Evolutionary conservation across 106 monocot genomes (phyloP).

Genomic region (Dioscorea alata): DNA sequence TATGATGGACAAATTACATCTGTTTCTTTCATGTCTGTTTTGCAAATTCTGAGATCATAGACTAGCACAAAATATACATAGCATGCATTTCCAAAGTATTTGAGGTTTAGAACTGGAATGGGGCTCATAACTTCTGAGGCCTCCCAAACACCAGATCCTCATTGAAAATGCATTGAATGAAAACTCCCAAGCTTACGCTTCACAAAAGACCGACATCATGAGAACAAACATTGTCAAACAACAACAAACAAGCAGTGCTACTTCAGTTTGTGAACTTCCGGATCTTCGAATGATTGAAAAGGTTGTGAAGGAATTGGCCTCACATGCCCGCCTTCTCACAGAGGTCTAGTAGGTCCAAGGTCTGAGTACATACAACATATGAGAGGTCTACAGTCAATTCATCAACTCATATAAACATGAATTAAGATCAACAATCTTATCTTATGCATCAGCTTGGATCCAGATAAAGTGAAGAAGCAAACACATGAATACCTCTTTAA

Average conservation of each 20-base stretch:
- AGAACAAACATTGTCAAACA: background rate
- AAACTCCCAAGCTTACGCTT: slow-evolving; percentile 35
- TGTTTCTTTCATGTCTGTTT: too few species aligned
- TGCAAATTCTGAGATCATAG: too few species aligned
- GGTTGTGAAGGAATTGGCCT: background rate
- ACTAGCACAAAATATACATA: background rate
- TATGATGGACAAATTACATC: too few species aligned
- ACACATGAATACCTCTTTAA: slow-evolving; percentile 62
- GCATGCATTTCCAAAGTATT: background rate
- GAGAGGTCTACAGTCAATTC: background rate
- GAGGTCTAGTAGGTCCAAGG: slow-evolving; percentile 50
- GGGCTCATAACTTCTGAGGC: slow-evolving; percentile 2
- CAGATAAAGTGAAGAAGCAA: background rate
- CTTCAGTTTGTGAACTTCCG: slow-evolving; percentile 9
- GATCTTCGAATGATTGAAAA: too few species aligned
- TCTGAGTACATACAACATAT: slow-evolving; percentile 21
- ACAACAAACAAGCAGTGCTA: background rate
- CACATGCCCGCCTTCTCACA: slow-evolving; percentile 52
- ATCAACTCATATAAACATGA: background rate
- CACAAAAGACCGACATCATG: background rate
- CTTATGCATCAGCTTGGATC: background rate
- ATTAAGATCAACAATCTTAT: background rate
- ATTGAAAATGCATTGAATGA: background rate
- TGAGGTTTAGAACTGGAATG: background rate
- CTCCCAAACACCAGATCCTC: slow-evolving; percentile 10